Base-by-base conservation (phyloP, 306 rosid species). In the Rosa multiflora region DNA sequence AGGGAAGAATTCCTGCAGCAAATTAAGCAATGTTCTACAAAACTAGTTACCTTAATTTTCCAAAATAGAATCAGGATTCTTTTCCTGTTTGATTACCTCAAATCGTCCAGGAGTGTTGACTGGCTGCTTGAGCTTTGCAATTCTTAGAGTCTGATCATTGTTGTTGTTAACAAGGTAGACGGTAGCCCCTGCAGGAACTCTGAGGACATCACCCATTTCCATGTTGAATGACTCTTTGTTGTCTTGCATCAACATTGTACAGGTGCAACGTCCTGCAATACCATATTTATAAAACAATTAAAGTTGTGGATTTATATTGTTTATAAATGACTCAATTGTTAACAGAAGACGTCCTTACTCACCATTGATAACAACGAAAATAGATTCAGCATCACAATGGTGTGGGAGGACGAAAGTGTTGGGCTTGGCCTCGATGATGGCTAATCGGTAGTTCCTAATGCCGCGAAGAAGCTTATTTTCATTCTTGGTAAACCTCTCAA, bases 381-480 rank as follows among this genome's bases (percentile, higher is more conserved):
- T 75, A 6, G 53, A 14, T 29, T 88, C 91, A 1, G 88, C 91
- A 53, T 88, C 89, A 6, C 61, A 70, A 46, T 88, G 91, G 81
- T 85, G 81, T 5, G 88, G 89, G 56, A 78, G 51, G 14, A 85
- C 79, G 59, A 88, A 85, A 37, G 89, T 81, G 44, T 79, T 67
- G 10, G 91, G 86, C 29, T 56, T 56, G 15, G 88, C 91, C 52
- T 83, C 91, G 4, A 85, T 55, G 55, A 88, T 44, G 14, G 78
- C 78, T 3, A 88, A 49, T 23, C 89, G 64, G 21, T 83, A 78
- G 79, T 83, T 79, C 49, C 86, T 70, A 37, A 88, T 74, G 43
- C 91, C 91, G 4, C 66, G 76, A 5, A 88, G 77, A 73, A 85
- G 76, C 15, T 81, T 78, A 1, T 86, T 55, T 18, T 73, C 63